Evolutionary conservation across 2,329 filamentous ascomycete species (phyloP), one percentile per base, ranked within the genome.

Genomic region (Fusarium globosum): DNA sequence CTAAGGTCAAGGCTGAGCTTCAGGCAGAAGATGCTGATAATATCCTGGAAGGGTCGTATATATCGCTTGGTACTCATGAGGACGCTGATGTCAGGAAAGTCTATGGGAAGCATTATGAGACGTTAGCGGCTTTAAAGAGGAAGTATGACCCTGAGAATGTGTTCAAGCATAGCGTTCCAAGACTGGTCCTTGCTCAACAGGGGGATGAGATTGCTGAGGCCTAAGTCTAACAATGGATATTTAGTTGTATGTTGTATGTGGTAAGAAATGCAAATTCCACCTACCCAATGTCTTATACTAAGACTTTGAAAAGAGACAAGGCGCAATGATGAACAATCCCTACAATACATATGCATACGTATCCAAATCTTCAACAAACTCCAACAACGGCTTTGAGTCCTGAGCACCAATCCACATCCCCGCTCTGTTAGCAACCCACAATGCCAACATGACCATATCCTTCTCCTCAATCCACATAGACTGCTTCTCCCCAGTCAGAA

Each of bases 401-500:
- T 39, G 35, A 3, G 51, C 51, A 1, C 51, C 20, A 1, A 28
- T 53, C 51, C 51, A 53, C 11, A 53, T n/a, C 1, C 35, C 7
- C 11, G 51, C 35, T 28, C 51, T 28, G 10, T 53, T 53, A 39
- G 35, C 35, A n/a, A 39, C 35, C 51, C 51, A 53, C 20, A 53
- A 4, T 2, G 35, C 35, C 2, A 53, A 7, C 14, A 53, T 53
- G 0, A n/a, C 51, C 14, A 39, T 39, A 10, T 53, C 51, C 2
- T 53, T 53, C 51, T 53, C 51, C 51, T 53, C 51, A 7, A 53
- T 53, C 35, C 51, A 53, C 35, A 28, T 28, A 0, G 35, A 53
- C 35, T n/a, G 0, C 4, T 53, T 28, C 23, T 38, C 51, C 1
- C 14, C 23, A 0, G 3, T 7, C 0, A 53, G 2, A 0, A 53